Evolutionary conservation across 1,284 basidiomycete species (phyloP).

Genomic region (Pseudozyma pruni): DNA sequence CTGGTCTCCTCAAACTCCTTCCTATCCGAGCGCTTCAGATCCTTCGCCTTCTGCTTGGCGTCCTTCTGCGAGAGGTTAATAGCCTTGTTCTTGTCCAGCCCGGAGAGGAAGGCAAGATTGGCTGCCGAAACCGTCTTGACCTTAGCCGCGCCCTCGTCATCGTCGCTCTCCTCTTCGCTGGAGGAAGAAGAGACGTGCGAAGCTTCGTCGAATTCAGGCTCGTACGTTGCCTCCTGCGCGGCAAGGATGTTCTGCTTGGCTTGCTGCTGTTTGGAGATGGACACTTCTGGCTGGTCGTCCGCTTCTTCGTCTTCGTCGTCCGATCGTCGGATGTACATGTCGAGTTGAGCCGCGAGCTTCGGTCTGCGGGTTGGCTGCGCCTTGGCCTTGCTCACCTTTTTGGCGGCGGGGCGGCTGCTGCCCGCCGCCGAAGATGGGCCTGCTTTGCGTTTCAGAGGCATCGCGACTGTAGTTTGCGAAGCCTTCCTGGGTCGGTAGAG

Average conservation of each 20-base stretch:
- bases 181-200: constrained; percentile 34
- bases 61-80: constrained; percentile 37
- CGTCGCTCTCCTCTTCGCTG: constrained; percentile 5
- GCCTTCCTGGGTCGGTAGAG: neutral
- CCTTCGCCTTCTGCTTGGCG: constrained; percentile 36
- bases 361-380: constrained; percentile 6
- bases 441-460: constrained; percentile 36
- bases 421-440: constrained; percentile 5
- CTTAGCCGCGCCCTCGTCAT: neutral
- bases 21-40: constrained; percentile 27
- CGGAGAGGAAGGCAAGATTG: constrained; percentile 32
- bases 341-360: constrained; percentile 25
- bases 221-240: constrained; percentile 6
- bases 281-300: neutral
- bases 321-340: constrained; percentile 41
- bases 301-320: constrained; percentile 22
- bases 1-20: constrained; percentile 26
- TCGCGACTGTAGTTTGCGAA: neutral
- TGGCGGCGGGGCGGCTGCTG: neutral
- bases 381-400: neutral
- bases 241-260: neutral
- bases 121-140: constrained; percentile 39
- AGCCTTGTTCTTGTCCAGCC: constrained; percentile 30
- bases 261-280: constrained; percentile 1
- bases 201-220: constrained; percentile 37